Base-by-base conservation (phyloP, 257 asterid species). In the Solanum clarkiae region DNA sequence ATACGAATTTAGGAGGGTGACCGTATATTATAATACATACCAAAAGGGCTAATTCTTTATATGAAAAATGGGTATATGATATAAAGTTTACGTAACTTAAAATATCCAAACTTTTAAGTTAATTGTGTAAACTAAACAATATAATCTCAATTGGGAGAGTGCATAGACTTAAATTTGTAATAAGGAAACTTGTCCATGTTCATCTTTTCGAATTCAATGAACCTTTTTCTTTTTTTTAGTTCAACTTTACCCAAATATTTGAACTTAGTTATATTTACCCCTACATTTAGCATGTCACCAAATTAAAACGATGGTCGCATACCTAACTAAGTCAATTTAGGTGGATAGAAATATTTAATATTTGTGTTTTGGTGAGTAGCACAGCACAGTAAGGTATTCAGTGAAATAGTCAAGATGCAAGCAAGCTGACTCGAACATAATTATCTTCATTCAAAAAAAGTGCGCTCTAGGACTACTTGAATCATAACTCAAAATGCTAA, bases 341-440 rank as follows among this genome's bases (percentile, higher is more conserved):
- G 47, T 44, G 47, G 47, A 44, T 8, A 44, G 10, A 44, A 42
- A 8, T 44, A 44, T 7, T 7, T 44, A 10, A 44, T 44, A 44
- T 44, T 7, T 44, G 47, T 44, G 47, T 44, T 36, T 36, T 44
- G 2, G 2, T 44, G 47, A 7, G 2, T 44, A 7, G 47, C 47
- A 44, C 47, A 44, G 10, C 32, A 0, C 11, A 6, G 0, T 63
- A 24, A 5, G 40, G 2, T 24, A 62, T 5, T 22, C 0, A 24
- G 6, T 22, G 40, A 62, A 12, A 62, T 62, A 62, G 0, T 62
- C 0, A 12, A 62, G 17, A 0, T 62, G 14, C 17, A 0, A 62
- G 0, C 40, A 24, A 62, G 22, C 0, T 62, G 40, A 0, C 0
- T 62, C 16, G 0, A 0, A n/a, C 68, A 60, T 60, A 6, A 22